Evolutionary conservation across 805 yeast species (phyloP), one percentile per base, ranked within the genome.

Genomic region (Sungouiozyma intestinalis): DNA sequence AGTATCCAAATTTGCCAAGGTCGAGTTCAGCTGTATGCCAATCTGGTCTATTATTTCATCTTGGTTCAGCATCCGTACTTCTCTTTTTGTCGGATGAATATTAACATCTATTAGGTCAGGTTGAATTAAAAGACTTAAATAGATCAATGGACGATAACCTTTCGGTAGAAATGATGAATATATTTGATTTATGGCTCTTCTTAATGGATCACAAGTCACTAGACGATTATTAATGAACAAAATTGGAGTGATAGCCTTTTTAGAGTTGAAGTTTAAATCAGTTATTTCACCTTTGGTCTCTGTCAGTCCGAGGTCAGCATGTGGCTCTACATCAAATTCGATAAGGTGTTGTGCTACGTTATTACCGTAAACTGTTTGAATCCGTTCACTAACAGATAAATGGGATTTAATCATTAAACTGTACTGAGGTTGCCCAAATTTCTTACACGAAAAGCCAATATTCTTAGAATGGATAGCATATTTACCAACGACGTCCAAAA

Each of bases 41-140:
- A 88, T 68, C 31, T 55, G 51, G 33, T 79, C 86, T 9, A 85
- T 73, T 16, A 92, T 86, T 55, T 88, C 97, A 36, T 82, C 92
- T 52, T 92, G 97, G 57, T 77, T 62, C 31, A 92, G 64, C 56
- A 92, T 87, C 35, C 94, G 60, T 2, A 92, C 97, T 53, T 90
- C 97, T 45, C 90, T 72, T 52, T 92, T 92, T 0, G 97, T 90
- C 0, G 98, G 98, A 56, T 92, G 98, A 13, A 92, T 80, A 57
- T 92, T 92, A 14, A 92, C 97, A 58, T 92, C 98, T 6, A 92
- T 70, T 46, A 80, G 79, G 29, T 63, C 64, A 1, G 96, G 84
- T 17, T 70, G 66, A 2, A 92, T 76, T 16, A 66, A 65, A n/a
- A 92, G 57, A 38, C 84, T 70, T 40, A 92, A 45, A 60, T 87